Base-by-base conservation (phyloP, 441 rosid species). In the Raphanus hybrid region DNA sequence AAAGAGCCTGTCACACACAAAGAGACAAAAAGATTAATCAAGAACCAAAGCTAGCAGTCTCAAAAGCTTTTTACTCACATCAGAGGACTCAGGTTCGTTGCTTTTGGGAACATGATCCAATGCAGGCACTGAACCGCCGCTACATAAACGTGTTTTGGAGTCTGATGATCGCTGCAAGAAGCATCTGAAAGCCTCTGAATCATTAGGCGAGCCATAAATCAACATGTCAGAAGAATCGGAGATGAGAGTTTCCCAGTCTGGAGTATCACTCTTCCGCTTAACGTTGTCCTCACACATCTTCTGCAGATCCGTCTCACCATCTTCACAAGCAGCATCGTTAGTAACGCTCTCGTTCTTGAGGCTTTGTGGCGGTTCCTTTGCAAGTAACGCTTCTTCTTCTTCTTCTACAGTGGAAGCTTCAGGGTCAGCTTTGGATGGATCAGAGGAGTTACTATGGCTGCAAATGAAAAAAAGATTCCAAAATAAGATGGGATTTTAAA, bases 181-280 rank as follows among this genome's bases (percentile, higher is more conserved):
- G 37, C 84, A 89, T 77, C 81, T 87, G 74, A 80, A 86, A 75
- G 85, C 86, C 78, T 85, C 94, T 0, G 89, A 68, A 59, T 82
- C 90, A 60, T 82, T 77, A 0, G 90, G 85, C 61, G 91, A 86
- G 54, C 81, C 82, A 62, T 89, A 90, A 63, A 91, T 83, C 57
- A 91, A 81, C n/a, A 89, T 65, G 64, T 90, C 97, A 0, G 87
- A 12, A 57, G 61, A 57, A 69, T 87, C 92, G n/a, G 91, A 65
- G 59, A 92, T 84, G 71, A 92, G 73, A 84, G 73, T 78, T 45
- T 80, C 94, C 94, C 94, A 94, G 43, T 89, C 93, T 27, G 85
- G 29, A 37, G 64, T 78, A 29, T 86, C 89, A 6, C 79, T 86
- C 84, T 61, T 64, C 50, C 35, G 16, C 66, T 86, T 86, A 3